phyloP scores from a whole-genome alignment of 2,329 filamentous ascomycete genomes.

The Pyrenochaeta sp. region DNA sequence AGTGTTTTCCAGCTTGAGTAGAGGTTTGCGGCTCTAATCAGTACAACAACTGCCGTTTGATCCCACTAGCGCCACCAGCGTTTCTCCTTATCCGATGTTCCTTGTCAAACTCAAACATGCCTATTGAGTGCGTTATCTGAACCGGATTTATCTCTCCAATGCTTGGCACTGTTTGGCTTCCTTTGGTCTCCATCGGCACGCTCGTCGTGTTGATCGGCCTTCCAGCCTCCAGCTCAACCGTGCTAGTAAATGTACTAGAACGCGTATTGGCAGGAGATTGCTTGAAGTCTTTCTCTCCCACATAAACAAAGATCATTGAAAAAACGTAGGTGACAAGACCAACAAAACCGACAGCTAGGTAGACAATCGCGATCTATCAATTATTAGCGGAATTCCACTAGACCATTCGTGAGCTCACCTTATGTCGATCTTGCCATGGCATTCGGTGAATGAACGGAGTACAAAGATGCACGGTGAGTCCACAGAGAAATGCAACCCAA shows the following conservation, averaged over 20 bases:
- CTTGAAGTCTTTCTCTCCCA: conserved; percentile 36
- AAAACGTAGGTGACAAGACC: conserved; percentile 35
- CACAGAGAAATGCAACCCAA: conserved; percentile 34
- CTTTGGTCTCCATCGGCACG: background rate
- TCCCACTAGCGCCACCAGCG: background rate
- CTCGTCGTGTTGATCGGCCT: background rate
- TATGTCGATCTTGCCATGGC: conserved; percentile 29
- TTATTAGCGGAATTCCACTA: conserved; percentile 1
- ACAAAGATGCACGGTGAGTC: conserved; percentile 39
- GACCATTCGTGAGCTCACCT: conserved; percentile 12
- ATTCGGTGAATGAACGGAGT: conserved; percentile 30
- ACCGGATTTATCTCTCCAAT: background rate
- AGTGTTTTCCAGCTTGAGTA: background rate
- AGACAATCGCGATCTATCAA: conserved; percentile 32
- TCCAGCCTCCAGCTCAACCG: background rate
- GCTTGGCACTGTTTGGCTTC: background rate
- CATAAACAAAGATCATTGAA: conserved; percentile 34
- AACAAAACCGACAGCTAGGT: conserved; percentile 28
- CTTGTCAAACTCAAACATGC: background rate
- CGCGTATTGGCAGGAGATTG: conserved; percentile 15
- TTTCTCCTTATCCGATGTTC: background rate
- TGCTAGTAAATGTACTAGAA: conserved; percentile 2
- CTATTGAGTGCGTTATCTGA: background rate
- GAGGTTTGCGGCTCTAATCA: background rate
- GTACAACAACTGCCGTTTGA: conserved; percentile 1